These are phyloP conservation scores for Epichloe aotearoae DNA, from an alignment of 2,329 filamentous ascomycete genomes.

Conservation along the genomic window DNA sequence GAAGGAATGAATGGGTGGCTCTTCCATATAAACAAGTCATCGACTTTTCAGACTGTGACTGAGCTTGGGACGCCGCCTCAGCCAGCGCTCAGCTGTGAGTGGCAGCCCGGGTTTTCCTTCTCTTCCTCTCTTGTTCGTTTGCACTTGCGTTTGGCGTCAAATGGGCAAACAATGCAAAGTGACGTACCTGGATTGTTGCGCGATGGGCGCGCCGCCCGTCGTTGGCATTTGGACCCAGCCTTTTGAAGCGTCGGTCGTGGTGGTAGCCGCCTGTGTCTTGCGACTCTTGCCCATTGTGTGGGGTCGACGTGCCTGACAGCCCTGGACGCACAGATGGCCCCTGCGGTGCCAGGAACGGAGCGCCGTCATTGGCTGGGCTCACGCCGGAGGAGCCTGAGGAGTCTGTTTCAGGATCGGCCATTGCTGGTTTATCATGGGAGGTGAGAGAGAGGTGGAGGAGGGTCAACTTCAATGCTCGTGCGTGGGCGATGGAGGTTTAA, in stretches of 20 bases:
- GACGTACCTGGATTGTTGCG: constrained; percentile 3
- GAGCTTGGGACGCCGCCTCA: neutral
- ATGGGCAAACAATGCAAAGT: neutral
- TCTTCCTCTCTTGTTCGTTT: neutral
- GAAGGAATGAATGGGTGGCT: constrained; percentile 4
- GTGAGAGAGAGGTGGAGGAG: neutral
- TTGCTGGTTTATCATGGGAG: neutral
- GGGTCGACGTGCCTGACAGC: neutral
- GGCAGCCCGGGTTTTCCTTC: too few species aligned
- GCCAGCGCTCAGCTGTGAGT: neutral
- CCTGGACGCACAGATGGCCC: neutral
- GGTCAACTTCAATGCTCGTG: too few species aligned
- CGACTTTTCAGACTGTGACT: neutral
- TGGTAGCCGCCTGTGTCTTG: neutral
- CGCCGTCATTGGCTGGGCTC: constrained; percentile 4
- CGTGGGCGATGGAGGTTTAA: too few species aligned
- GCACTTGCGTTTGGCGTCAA: neutral
- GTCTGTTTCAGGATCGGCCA: constrained; percentile 3
- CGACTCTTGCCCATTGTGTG: neutral
- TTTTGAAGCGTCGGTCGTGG: neutral
- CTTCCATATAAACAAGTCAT: neutral
- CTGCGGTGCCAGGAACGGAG: constrained; percentile 2
- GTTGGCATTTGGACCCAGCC: constrained; percentile 1
- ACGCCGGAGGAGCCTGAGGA: neutral
- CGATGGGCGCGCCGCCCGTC: neutral